A percentile compares a stretch with the other conserved stretches of the same genome.
Evolutionary conservation across 257 asterid species (phyloP).

Genomic region (Lavandula angustifolia): DNA sequence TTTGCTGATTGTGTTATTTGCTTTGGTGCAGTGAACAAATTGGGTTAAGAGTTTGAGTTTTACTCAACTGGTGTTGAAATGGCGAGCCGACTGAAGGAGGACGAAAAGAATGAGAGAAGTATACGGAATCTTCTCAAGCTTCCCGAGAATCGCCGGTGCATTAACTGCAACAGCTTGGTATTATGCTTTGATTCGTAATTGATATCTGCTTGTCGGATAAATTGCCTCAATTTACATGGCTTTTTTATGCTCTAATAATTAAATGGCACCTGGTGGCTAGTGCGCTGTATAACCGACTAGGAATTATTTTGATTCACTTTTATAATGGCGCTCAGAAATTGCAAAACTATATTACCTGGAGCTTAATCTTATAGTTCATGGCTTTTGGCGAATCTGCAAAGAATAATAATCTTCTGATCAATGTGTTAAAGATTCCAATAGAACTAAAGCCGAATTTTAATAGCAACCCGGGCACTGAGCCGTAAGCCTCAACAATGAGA

Average conservation of each 20-base stretch:
- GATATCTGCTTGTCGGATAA: background rate
- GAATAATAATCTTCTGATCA: background rate
- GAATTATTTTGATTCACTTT: constrained; percentile 16
- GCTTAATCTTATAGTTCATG: constrained; percentile 12
- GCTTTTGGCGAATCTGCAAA: background rate
- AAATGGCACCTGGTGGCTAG: background rate
- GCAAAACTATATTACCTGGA: background rate
- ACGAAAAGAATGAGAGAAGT: constrained; percentile 79
- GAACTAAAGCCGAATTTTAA: too few species aligned
- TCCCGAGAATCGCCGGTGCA: constrained; percentile 90
- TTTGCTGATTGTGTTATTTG: constrained; percentile 31
- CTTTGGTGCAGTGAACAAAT: constrained; percentile 31
- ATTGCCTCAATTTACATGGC: background rate
- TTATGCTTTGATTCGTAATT: constrained; percentile 26
- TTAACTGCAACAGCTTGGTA: constrained; percentile 95
- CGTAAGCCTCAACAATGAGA: too few species aligned
- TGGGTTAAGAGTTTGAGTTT: constrained; percentile 28
- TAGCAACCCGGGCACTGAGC: too few species aligned
- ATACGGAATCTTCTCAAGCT: constrained; percentile 87
- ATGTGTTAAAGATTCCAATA: too few species aligned
- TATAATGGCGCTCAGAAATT: background rate
- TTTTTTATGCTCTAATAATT: background rate
- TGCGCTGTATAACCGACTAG: background rate
- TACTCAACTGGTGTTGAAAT: constrained; percentile 41
- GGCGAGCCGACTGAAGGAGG: constrained; percentile 84